Evolutionary conservation across 129 eudicot species (phyloP), one percentile per base, ranked within the genome.

Genomic region (Calendula officinalis): DNA sequence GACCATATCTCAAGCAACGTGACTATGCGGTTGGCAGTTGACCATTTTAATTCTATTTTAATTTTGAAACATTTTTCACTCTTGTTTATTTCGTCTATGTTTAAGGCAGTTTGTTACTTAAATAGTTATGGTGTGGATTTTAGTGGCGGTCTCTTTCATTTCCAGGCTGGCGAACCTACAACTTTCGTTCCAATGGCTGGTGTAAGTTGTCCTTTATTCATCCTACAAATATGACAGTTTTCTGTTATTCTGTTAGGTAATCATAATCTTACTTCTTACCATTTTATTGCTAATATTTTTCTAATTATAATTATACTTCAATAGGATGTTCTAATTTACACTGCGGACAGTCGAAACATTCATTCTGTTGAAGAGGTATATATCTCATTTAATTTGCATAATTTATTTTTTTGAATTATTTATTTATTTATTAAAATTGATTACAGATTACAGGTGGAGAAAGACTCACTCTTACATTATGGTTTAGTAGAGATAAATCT

Each of bases 21-120:
- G 90, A 88, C 42, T 94, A 85, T 71, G 86, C 99, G 82, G 96
- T 88, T 68, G 33, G 83, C 74, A 62, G 44, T 45, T 51, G 41
- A 16, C 13, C 60, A 15, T 15, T 66, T 16, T 35, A 8, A 49
- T 68, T 5, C 39, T 47, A 53, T 3, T 33, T 49, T 12, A 8
- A 62, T 7, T 52, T 6, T 22, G 2, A 12, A 33, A 33, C 14
- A 7, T 63, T 55, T 62, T 22, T 22, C 30, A 22, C 30, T 22
- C 30, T 22, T 43, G 51, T 50, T 72, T 66, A 9, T 59, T 0
- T 55, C 36, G 63, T 52, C 58, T 70, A 55, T 66, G 60, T 70
- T 79, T 62, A 78, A 92, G 98, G 95, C 84, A 81, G 99, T 94
- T 5, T 94, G 99, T 79, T 88, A 94, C 71, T 68, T 94, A 71